Evolutionary conservation across 2,329 filamentous ascomycete species (phyloP), one percentile per base, ranked within the genome.

Genomic region (Penicillium fuscoglaucum): DNA sequence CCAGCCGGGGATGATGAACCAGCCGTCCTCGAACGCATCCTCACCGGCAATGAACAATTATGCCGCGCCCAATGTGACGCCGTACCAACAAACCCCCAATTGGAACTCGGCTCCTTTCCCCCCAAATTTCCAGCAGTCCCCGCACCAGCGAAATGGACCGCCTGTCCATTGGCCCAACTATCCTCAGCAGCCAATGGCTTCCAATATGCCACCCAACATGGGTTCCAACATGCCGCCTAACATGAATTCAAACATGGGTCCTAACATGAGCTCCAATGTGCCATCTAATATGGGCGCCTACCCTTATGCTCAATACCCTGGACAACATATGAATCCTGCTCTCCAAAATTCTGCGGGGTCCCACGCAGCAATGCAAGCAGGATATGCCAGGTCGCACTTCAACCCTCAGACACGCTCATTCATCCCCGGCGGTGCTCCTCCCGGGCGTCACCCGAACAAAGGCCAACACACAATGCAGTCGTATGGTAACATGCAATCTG

Each of bases 391-490:
- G 58, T 90, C 91, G 67, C 86, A 89, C 13, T 97, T 98, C 79
- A 97, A 97, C 71, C 93, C 93, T 0, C 93, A 96, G 77, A 97
- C 90, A 17, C 90, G 96, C 70, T 90, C 93, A 0, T 97, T 98
- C 74, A 85, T 96, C 26, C 93, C 93, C 1, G 82, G 81, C 52
- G 80, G 84, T 44, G 66, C 68, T 33, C 60, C 72, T 37, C 61
- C 68, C 15, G 53, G 65, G 13, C 73, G 74, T 49, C 72, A 74
- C 54, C 69, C 72, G 31, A 71, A 66, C 47, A 72, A 74, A 58
- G 67, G 63, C 55, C 71, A 72, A 35, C 67, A 67, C 62, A 60
- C 54, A 53, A 66, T 69, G 62, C 67, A 65, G 59, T 52, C 68
- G 24, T 74, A 73, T 62, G 44, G 61, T 33, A 58, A 50, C 17